Base-by-base conservation (phyloP, 371 early-diverging fungal species). In the Mortierella sp. region DNA sequence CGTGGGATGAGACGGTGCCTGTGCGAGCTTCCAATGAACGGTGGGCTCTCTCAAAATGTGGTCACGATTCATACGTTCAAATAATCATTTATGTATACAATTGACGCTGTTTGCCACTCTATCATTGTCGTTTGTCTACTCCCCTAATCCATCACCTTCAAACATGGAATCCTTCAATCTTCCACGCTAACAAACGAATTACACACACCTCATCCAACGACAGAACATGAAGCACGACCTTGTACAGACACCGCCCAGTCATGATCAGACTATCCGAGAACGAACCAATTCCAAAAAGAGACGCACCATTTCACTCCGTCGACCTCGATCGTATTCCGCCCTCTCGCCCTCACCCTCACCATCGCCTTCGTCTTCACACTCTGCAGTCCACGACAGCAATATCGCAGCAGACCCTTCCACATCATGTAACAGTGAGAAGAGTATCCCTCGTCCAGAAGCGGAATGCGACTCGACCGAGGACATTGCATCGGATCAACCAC, bases 221-320 rank as follows among this genome's bases (percentile, higher is more conserved):
- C n/a, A n/a, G n/a, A n/a, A n/a, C n/a, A n/a, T n/a, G n/a, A 70
- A 59, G 26, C 71, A 64, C 64, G 60, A 59, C 50, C 64, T 50
- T 44, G 43, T 56, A 62, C 57, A 51, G 34, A n/a, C n/a, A n/a
- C 52, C 17, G 5, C 6, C 32, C 23, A 23, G 28, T 41, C 28
- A 14, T 14, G 31, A 27, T 5, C 43, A 32, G 31, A 46, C 30
- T 52, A 59, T 8, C 26, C 37, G 12, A 44, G 59, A 60, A 27
- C 51, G 39, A 31, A 60, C 56, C 27, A 34, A 8, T 26, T 17
- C 59, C 8, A 62, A 50, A 24, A 64, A 47, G 43, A 66, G 62
- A 46, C 67, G 67, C 19, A 44, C 51, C 31, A 19, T 66, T 48
- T 66, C 73, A 6, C 59, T 67, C 48, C 62, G 63, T 7, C 37